Conservation (phyloP, 1,284 basidiomycete genomes). For the Fistulinella cinereoalba region DNA sequence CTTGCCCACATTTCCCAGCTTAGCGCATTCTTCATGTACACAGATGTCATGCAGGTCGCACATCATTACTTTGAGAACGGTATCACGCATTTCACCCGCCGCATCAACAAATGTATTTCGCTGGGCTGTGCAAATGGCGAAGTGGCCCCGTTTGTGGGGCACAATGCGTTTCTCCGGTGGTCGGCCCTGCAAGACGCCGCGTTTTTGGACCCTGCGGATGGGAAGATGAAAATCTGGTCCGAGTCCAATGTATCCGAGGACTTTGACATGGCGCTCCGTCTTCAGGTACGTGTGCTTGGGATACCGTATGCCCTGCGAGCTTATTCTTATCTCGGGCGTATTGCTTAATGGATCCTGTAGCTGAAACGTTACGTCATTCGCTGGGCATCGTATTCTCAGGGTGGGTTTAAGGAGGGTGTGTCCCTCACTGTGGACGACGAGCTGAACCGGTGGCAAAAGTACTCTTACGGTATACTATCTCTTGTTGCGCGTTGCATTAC, state of each 20-base stretch:
- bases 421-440: constrained; percentile 79
- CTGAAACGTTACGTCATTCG: constrained; percentile 72
- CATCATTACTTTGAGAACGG: constrained; percentile 86
- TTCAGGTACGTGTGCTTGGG: constrained; percentile 9
- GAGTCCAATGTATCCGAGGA: constrained; percentile 85
- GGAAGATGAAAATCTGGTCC: constrained; percentile 75
- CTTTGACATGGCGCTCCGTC: constrained; percentile 74
- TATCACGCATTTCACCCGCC: constrained; percentile 79
- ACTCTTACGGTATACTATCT: constrained; percentile 72
- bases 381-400: constrained; percentile 81
- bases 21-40: not conserved
- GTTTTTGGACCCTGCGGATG: constrained; percentile 57
- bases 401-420: constrained; percentile 85
- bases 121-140: constrained; percentile 76
- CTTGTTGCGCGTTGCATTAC: not conserved
- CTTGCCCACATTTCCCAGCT: not conserved
- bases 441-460: constrained; percentile 84
- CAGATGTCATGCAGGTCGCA: constrained; percentile 83
- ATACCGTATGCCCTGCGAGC: not conserved
- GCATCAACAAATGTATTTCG: constrained; percentile 76
- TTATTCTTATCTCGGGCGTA: not conserved
- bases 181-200: constrained; percentile 77
- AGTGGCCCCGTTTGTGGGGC: constrained; percentile 83
- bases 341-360: constrained; percentile 16
- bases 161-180: constrained; percentile 88